Base-by-base conservation (phyloP, 1,139 yeast genomes). In the Hansenula lynferdii region DNA sequence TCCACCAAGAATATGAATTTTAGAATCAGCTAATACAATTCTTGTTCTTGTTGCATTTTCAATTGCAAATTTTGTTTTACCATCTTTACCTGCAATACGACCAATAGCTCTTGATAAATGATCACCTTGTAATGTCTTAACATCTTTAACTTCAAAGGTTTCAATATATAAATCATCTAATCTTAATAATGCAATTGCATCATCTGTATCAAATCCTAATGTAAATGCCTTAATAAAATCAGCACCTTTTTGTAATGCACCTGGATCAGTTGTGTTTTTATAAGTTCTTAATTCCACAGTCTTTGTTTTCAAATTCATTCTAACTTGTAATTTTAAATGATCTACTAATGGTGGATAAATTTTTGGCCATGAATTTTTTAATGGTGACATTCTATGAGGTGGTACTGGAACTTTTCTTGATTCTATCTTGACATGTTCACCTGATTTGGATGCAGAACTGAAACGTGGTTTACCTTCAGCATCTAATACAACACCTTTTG, bases 81-180 rank as follows among this genome's bases (percentile, higher is more conserved):
- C 99, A 60, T 92, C 99, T 60, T 92, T 94, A 62, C 99, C 99
- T 19, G 98, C 98, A 62, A 92, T 92, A 74, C 99, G 89, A 55
- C 98, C 99, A 60, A 92, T 92, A 16, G 99, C 98, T 72, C 99
- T 82, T 35, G 96, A 83, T 62, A 92, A 74, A 75, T 92, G 98
- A 64, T 92, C 98, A 18, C 98, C 98, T 26, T 80, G 80, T 51
- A 92, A 70, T 3, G 97, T 90, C 67, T 92, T 94, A 44, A 92
- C 97, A 64, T 92, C 99, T 64, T 94, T 92, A 54, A 92, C 75
- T 60, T 92, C 99, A 60, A 92, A 92, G 3, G 97, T 89, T 64
- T 92, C 98, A 50, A 94, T 89, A 68, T 90, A 92, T 51, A 92
- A 75, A 62, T 92, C 99, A 61, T 92, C 98, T 57, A 92, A 72